phyloP scores from a whole-genome alignment of 2,329 filamentous ascomycete genomes.

The Parastagonospora nodorum region DNA sequence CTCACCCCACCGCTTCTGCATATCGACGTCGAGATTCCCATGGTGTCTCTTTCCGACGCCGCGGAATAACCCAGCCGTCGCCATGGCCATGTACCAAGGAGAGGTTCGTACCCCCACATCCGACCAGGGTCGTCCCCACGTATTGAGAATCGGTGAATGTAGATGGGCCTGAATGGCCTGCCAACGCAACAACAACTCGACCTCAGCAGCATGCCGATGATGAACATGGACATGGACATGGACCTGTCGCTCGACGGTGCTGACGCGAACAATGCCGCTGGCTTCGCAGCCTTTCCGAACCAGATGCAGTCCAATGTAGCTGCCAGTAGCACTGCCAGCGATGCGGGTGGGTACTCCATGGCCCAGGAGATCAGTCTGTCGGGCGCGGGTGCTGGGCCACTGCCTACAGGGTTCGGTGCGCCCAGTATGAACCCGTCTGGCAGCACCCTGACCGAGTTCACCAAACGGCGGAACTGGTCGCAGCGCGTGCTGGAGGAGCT shows the following conservation, averaged over 20 bases:
- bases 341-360: constrained; percentile 26
- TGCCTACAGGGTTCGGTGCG: constrained; percentile 60
- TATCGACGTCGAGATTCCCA: constrained; percentile 3
- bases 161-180: constrained; percentile 38
- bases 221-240: constrained; percentile 48
- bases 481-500: constrained; percentile 88
- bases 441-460: constrained; percentile 68
- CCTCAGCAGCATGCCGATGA: constrained; percentile 47
- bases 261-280: constrained; percentile 21
- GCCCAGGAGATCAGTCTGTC: constrained; percentile 40
- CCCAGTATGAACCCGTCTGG: constrained; percentile 49
- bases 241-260: constrained; percentile 36
- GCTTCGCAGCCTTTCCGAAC: constrained; percentile 29
- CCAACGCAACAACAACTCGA: constrained; percentile 32
- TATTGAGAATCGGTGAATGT: constrained; percentile 26
- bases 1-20: neutral
- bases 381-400: constrained; percentile 59
- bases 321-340: constrained; percentile 31
- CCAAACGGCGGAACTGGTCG: constrained; percentile 77
- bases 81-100: constrained; percentile 44
- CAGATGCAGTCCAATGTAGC: constrained; percentile 31
- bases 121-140: constrained; percentile 13
- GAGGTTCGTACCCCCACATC: constrained; percentile 27
- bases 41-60: constrained; percentile 9
- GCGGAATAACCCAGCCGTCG: constrained; percentile 3